Conservation (phyloP, 352 stramenopile species). For the Pythium folliculosum region DNA sequence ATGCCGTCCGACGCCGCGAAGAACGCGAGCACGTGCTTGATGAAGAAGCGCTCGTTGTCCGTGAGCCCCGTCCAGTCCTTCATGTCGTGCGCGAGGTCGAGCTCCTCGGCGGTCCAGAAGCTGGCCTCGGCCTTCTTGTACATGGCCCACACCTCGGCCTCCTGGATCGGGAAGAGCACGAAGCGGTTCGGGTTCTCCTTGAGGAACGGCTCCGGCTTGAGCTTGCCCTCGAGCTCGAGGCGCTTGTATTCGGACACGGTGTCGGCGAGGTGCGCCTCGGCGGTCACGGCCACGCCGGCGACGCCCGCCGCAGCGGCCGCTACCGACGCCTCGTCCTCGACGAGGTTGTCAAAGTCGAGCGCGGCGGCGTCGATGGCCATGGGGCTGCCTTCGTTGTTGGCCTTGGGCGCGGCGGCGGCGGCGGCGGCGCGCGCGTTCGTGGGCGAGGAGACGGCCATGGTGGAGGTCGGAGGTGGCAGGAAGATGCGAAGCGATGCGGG, state of each 20-base stretch:
- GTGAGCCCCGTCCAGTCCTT: conserved; percentile 95
- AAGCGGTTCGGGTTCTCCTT: conserved; percentile 96
- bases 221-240: conserved; percentile 83
- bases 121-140: conserved; percentile 99
- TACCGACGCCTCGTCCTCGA: conserved; percentile 16
- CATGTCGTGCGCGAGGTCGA: conserved; percentile 95
- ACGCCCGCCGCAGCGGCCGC: conserved; percentile 11
- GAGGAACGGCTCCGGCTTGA: conserved; percentile 92
- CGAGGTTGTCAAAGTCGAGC: conserved; percentile 32
- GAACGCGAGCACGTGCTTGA: conserved; percentile 98
- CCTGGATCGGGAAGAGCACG: conserved; percentile 98
- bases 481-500: neutral
- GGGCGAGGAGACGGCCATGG: conserved; percentile 18
- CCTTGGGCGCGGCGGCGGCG: conserved; percentile 7
- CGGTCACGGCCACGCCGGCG: neutral
- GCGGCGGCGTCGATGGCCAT: conserved; percentile 22
- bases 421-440: conserved; percentile 12
- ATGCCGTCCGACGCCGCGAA: conserved; percentile 99
- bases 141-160: conserved; percentile 98
- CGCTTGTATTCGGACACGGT: conserved; percentile 85
- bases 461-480: neutral
- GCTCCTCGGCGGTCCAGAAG: conserved; percentile 99
- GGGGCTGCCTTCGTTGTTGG: conserved; percentile 25
- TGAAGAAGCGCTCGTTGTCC: conserved; percentile 97
- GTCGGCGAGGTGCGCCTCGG: conserved; percentile 12